phyloP scores from a whole-genome alignment of 345 rosid species.

The Kandelia obovata region DNA sequence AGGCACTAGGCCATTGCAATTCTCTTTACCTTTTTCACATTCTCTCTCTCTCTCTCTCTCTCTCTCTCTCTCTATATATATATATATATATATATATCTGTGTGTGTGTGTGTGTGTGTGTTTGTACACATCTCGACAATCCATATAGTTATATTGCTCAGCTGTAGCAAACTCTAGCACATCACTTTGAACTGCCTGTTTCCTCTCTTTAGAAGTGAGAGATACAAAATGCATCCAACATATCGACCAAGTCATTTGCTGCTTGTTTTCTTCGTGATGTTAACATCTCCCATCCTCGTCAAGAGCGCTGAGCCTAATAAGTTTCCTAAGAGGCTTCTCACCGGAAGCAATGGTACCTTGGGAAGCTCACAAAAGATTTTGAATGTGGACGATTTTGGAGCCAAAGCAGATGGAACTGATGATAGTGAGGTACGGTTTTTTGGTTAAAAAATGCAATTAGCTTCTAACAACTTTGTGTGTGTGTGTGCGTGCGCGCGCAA shows the following conservation, averaged over 20 bases:
- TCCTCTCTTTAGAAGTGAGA: neutral
- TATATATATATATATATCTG: neutral
- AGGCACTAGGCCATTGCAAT: neutral
- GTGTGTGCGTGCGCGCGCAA: neutral
- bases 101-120: too few species aligned
- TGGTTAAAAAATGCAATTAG: neutral
- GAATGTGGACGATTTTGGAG: slow-evolving; percentile 43
- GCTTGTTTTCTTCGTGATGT: slow-evolving; percentile 2
- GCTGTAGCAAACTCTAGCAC: neutral
- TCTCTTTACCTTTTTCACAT: neutral
- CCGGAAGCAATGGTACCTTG: neutral
- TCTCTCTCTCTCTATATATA: neutral
- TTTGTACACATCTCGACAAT: neutral
- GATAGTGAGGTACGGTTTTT: slow-evolving; percentile 25
- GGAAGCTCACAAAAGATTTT: slow-evolving; percentile 21
- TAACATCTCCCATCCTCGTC: neutral
- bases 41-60: neutral
- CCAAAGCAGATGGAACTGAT: slow-evolving; percentile 36
- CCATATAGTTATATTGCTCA: too few species aligned
- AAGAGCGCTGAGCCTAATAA: neutral
- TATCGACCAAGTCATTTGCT: slow-evolving; percentile 10
- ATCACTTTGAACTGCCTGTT: neutral
- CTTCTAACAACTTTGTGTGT: slow-evolving; percentile 2
- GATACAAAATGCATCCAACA: slow-evolving; percentile 19
- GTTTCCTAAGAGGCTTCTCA: too few species aligned